Percentiles rank a stretch among this genome's conserved stretches.
Conservation (phyloP, 2,329 filamentous ascomycete genomes). For the Exophiala xenobiotica region DNA sequence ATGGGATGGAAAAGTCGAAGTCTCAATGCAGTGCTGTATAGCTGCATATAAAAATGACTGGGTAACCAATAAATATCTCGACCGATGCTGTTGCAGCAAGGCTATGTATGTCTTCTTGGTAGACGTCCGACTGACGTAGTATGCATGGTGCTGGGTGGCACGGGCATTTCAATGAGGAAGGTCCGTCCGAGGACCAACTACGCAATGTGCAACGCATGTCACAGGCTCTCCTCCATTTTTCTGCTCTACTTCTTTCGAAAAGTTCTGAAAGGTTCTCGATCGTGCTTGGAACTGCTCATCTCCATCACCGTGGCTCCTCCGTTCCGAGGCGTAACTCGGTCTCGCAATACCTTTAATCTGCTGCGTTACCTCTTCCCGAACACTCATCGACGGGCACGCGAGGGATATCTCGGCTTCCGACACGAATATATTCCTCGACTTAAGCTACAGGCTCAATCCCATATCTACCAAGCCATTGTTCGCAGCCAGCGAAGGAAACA, state of each 20-base stretch:
- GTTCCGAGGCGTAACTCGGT: slow-evolving; percentile 18
- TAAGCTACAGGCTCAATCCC: slow-evolving; percentile 69
- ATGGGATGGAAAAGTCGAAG: no score
- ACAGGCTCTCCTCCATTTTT: neutral
- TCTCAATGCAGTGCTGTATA: no score
- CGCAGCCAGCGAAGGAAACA: slow-evolving; percentile 59
- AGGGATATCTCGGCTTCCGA: slow-evolving; percentile 67
- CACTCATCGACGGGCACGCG: slow-evolving; percentile 62
- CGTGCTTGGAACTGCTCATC: no score
- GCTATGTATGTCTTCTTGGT: no score
- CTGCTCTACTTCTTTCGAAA: neutral
- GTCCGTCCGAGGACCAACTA: neutral
- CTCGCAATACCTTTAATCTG: slow-evolving; percentile 39
- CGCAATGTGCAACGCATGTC: neutral
- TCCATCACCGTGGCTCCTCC: slow-evolving; percentile 20
- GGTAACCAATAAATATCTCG: no score
- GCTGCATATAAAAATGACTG: no score
- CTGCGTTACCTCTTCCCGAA: slow-evolving; percentile 69
- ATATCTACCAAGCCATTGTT: slow-evolving; percentile 73
- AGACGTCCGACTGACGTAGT: neutral
- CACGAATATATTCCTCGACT: slow-evolving; percentile 72
- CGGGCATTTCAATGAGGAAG: neutral
- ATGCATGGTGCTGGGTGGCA: no score
- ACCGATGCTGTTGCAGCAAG: no score
- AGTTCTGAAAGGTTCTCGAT: no score